These are phyloP conservation scores for Pyricularia grisea DNA, from an alignment of 2,329 filamentous ascomycete species.

Conservation along the genomic window DNA sequence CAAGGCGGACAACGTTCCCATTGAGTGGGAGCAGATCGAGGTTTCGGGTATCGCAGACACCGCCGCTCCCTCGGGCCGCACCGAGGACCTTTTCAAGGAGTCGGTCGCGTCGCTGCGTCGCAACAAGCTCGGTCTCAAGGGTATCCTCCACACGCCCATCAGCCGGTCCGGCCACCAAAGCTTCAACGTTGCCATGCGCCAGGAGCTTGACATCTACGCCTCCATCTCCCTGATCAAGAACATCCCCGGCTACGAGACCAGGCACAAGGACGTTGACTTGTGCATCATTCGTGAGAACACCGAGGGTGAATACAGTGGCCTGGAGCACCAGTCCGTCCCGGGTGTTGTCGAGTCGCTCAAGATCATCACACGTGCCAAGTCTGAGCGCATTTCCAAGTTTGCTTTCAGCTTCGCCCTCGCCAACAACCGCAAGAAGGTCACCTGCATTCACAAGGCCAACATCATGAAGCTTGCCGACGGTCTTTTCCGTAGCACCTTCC, in stretches of 20 bases:
- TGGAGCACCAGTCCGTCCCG: slow-evolving; percentile 94
- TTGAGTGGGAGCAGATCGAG: slow-evolving; percentile 98
- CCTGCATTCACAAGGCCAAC: slow-evolving; percentile 99
- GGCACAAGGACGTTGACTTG: slow-evolving; percentile 93
- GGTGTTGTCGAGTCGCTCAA: slow-evolving; percentile 99
- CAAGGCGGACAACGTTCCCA: slow-evolving; percentile 97
- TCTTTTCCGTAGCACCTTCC: slow-evolving; percentile 97
- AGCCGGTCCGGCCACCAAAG: slow-evolving; percentile 95
- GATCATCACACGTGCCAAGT: slow-evolving; percentile 99
- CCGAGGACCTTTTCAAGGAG: slow-evolving; percentile 92
- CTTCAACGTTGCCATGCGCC: slow-evolving; percentile 98
- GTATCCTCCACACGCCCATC: slow-evolving; percentile 95
- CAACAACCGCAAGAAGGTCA: slow-evolving; percentile 99
- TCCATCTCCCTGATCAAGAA: slow-evolving; percentile 98
- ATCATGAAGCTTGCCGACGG: slow-evolving; percentile 99
- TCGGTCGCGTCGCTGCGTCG: slow-evolving; percentile 90
- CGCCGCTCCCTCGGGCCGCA: slow-evolving; percentile 62
- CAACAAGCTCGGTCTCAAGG: slow-evolving; percentile 98
- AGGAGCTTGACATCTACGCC: slow-evolving; percentile 99
- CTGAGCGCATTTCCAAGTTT: slow-evolving; percentile 98
- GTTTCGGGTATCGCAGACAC: slow-evolving; percentile 76
- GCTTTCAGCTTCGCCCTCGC: slow-evolving; percentile 95
- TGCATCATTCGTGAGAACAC: slow-evolving; percentile 99
- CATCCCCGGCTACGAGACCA: slow-evolving; percentile 95
- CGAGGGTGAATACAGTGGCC: slow-evolving; percentile 97